phyloP scores from a whole-genome alignment of 2,329 filamentous ascomycete species.

The Colletotrichum aenigma region DNA sequence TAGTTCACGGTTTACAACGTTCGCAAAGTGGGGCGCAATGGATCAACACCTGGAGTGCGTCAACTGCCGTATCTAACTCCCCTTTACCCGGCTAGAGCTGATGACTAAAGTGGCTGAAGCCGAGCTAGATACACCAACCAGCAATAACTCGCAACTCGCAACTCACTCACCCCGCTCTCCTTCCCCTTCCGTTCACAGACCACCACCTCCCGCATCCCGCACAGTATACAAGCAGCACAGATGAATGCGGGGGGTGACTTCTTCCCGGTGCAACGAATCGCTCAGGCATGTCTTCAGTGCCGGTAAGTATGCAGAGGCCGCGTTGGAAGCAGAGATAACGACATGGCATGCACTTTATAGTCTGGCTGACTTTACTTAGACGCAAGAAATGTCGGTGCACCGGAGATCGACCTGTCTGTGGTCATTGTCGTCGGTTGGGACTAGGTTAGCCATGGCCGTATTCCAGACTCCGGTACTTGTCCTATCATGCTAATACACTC shows the following conservation, averaged over 20 bases:
- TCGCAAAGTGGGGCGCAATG: not conserved
- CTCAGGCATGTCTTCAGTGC: not conserved
- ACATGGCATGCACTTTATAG: not conserved
- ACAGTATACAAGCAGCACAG: not conserved
- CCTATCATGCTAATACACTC: not conserved
- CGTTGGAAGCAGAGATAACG: not conserved
- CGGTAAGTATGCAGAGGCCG: not conserved
- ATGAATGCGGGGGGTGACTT: not conserved
- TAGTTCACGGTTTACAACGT: not conserved
- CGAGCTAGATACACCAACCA: not conserved
- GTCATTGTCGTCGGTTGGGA: not conserved
- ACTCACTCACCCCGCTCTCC: not conserved
- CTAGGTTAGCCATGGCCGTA: not conserved
- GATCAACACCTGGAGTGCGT: not conserved
- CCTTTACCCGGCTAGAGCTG: not conserved
- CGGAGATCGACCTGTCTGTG: not conserved
- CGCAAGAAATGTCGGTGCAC: not conserved
- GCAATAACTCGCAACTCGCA: not conserved
- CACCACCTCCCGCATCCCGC: not conserved
- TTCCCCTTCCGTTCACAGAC: not conserved
- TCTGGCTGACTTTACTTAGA: not conserved
- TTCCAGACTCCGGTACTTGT: not conserved
- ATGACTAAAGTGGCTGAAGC: not conserved
- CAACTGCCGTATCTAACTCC: not conserved
- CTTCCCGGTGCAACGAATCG: not conserved